These are phyloP conservation scores for Lenwebbia sp. DNA, from an alignment of 345 rosid species.

Conservation along the genomic window DNA sequence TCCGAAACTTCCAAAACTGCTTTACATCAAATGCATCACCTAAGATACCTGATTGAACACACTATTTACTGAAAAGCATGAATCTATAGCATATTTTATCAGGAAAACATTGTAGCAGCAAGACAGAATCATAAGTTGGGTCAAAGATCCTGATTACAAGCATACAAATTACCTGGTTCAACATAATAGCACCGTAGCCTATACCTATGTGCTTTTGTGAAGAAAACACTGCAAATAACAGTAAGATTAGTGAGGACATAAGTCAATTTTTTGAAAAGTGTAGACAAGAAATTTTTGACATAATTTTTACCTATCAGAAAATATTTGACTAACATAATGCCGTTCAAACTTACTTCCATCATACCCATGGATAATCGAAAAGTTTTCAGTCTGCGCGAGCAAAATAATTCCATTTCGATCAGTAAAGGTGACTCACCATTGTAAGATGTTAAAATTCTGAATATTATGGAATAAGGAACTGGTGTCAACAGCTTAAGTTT, in stretches of 20 bases:
- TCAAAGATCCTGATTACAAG: neutral
- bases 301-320: constrained; percentile 33
- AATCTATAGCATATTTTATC: neutral
- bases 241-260: neutral
- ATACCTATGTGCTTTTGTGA: constrained; percentile 61
- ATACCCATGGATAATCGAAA: constrained; percentile 49
- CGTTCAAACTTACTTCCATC: constrained; percentile 58
- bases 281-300: neutral
- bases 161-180: constrained; percentile 42
- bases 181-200: constrained; percentile 64
- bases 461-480: neutral
- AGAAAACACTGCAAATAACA: constrained; percentile 39
- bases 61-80: constrained; percentile 4
- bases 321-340: constrained; percentile 35
- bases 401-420: neutral
- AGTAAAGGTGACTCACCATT: neutral
- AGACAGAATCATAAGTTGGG: neutral
- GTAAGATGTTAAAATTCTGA: neutral
- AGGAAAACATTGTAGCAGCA: neutral
- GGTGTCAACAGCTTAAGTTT: neutral
- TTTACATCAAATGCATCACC: constrained; percentile 27
- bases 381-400: constrained; percentile 52
- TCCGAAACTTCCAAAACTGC: constrained; percentile 61
- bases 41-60: constrained; percentile 42
- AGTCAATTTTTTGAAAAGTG: neutral